phyloP scores from a whole-genome alignment of 2,329 filamentous ascomycete species.

The Falciphora oryzae region DNA sequence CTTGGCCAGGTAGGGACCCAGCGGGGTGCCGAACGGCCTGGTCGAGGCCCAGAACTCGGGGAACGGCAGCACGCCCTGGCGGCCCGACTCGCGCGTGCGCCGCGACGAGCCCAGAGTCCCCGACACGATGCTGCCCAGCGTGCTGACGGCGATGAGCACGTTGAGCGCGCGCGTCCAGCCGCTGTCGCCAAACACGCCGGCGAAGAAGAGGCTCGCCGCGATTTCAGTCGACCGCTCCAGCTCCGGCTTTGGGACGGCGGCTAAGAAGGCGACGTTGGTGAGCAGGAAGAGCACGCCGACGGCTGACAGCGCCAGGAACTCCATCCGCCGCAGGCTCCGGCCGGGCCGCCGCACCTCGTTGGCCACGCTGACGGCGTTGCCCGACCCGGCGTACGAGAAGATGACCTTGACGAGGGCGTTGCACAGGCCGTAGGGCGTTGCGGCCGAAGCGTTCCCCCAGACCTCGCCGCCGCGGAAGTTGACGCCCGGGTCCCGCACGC shows the following conservation, averaged over 20 bases:
- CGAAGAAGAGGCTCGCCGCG: slow-evolving; percentile 56
- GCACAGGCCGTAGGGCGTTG: slow-evolving; percentile 33
- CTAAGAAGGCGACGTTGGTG: slow-evolving; percentile 61
- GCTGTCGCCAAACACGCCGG: slow-evolving; percentile 52
- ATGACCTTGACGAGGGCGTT: slow-evolving; percentile 54
- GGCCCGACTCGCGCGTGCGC: slow-evolving; percentile 53
- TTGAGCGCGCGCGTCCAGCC: slow-evolving; percentile 47
- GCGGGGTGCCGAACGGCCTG: slow-evolving; percentile 55
- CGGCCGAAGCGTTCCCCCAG: neutral
- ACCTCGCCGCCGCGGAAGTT: slow-evolving; percentile 46
- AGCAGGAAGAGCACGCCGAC: slow-evolving; percentile 57
- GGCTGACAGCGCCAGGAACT: slow-evolving; percentile 44
- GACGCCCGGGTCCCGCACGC: slow-evolving; percentile 39
- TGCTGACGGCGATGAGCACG: slow-evolving; percentile 49
- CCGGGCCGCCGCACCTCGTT: slow-evolving; percentile 38
- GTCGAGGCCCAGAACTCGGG: slow-evolving; percentile 56
- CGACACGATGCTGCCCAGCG: slow-evolving; percentile 54
- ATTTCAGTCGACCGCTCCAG: slow-evolving; percentile 53
- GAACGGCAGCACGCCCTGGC: slow-evolving; percentile 56
- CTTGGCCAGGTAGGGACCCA: slow-evolving; percentile 52
- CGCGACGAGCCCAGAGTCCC: slow-evolving; percentile 49
- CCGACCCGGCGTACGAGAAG: slow-evolving; percentile 50
- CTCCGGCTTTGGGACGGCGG: slow-evolving; percentile 53
- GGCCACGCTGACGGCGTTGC: slow-evolving; percentile 53
- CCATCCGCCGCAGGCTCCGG: slow-evolving; percentile 2